Percentiles rank a stretch among this genome's conserved stretches.
phyloP scores from a whole-genome alignment of 345 rosid species.

The Syzygium oleosum region DNA sequence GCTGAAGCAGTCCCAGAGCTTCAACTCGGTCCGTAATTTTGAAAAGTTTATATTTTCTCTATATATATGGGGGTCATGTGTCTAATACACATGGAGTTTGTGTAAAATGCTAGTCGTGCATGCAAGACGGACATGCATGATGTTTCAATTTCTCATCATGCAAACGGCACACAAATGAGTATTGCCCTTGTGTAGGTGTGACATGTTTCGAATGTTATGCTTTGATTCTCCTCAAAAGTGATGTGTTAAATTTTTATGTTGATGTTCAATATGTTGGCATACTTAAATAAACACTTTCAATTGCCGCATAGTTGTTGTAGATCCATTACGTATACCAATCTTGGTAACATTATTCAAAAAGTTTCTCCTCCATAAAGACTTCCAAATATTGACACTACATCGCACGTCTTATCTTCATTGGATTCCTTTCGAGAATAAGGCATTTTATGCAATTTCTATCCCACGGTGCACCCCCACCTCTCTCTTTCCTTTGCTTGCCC shows the following conservation, averaged over 20 bases:
- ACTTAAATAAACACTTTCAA: too few species aligned
- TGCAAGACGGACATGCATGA: background rate
- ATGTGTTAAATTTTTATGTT: too few species aligned
- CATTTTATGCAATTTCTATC: too few species aligned
- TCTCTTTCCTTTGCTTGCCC: too few species aligned
- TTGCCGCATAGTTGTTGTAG: too few species aligned
- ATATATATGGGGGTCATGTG: fast-evolving
- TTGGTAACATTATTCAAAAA: background rate
- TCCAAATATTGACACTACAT: background rate
- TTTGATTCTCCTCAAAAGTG: too few species aligned
- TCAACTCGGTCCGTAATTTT: background rate
- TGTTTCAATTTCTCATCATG: background rate
- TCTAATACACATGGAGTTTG: background rate
- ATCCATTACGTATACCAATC: too few species aligned
- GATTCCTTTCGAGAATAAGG: background rate
- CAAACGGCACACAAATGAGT: background rate
- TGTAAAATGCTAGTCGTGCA: background rate
- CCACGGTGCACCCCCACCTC: too few species aligned
- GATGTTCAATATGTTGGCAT: too few species aligned
- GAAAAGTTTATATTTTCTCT: background rate
- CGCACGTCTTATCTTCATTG: background rate
- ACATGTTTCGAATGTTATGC: too few species aligned
- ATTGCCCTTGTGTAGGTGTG: too few species aligned
- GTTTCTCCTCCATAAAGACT: background rate
- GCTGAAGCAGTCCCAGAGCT: background rate